These are phyloP conservation scores for Ascochyta rabiei DNA, from an alignment of 2,329 filamentous ascomycete species.

Conservation along the genomic window DNA sequence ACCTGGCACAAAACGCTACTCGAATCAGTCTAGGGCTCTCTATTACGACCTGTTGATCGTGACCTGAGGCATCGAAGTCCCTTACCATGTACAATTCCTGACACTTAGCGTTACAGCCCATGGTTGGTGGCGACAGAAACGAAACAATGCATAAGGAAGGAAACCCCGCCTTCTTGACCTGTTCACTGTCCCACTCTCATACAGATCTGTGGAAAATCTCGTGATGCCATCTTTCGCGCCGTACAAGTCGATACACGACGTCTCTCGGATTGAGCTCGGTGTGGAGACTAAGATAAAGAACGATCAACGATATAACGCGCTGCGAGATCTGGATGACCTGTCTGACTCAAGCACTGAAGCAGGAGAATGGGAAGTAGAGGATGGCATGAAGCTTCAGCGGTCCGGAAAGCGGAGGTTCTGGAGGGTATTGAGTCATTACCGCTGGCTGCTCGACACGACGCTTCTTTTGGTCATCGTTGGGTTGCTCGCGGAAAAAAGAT, in stretches of 20 bases:
- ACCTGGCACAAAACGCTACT: neutral
- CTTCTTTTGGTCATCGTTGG: conserved; percentile 38
- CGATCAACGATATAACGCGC: conserved; percentile 32
- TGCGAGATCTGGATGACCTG: conserved; percentile 27
- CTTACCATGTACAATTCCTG: conserved; percentile 6
- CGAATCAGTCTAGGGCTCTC: neutral
- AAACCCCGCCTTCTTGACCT: neutral
- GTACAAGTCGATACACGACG: conserved; percentile 23
- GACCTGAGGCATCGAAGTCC: neutral
- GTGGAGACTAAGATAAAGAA: conserved; percentile 21
- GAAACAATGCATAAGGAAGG: neutral
- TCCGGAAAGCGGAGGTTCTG: conserved; percentile 18
- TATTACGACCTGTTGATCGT: neutral
- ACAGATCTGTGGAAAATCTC: neutral
- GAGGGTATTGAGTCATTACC: conserved; percentile 21
- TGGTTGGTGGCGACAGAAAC: conserved; percentile 23
- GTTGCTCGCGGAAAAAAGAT: conserved; percentile 35
- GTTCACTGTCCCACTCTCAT: no score
- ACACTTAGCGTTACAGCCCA: conserved; percentile 37
- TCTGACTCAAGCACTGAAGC: conserved; percentile 40
- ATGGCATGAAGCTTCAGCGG: conserved; percentile 5
- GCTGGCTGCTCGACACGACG: conserved; percentile 39
- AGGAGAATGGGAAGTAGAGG: conserved; percentile 32
- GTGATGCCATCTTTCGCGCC: conserved; percentile 15
- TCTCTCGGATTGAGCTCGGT: conserved; percentile 15